Evolutionary conservation across 1,139 yeast species (phyloP).

Genomic region (Wickerhamomyces sp.): DNA sequence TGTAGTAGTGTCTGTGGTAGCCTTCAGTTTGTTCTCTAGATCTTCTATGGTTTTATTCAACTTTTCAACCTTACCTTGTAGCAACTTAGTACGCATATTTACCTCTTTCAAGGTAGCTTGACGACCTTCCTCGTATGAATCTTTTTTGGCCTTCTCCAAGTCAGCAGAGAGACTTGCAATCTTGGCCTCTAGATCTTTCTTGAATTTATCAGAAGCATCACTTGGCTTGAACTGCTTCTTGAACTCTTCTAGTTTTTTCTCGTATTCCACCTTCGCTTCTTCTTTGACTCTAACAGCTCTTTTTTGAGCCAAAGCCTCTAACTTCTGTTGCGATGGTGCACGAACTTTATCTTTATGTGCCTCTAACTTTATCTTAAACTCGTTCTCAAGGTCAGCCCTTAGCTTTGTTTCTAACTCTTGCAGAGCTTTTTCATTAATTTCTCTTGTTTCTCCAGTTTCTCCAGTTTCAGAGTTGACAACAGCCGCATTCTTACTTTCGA

Average conservation of each 20-base stretch:
- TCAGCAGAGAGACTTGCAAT: conserved; percentile 13
- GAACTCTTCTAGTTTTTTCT: conserved; percentile 5
- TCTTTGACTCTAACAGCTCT: conserved; percentile 16
- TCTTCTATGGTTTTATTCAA: conserved; percentile 29
- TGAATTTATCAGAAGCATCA: conserved; percentile 4
- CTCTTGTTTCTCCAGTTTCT: neutral
- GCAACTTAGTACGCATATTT: conserved; percentile 30
- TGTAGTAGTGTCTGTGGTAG: neutral
- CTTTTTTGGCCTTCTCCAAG: conserved; percentile 32
- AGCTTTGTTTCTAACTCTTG: conserved; percentile 21
- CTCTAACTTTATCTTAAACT: conserved; percentile 24
- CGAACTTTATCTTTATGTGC: conserved; percentile 26
- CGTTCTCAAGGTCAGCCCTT: conserved; percentile 23
- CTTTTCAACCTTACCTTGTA: conserved; percentile 30
- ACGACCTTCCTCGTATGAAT: conserved; percentile 35
- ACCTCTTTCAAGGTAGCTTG: conserved; percentile 31
- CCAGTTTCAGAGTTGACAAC: neutral
- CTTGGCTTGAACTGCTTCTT: conserved; percentile 9
- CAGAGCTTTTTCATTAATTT: conserved; percentile 9
- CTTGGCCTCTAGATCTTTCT: conserved; percentile 20
- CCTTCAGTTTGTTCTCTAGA: conserved; percentile 21
- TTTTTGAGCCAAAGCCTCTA: conserved; percentile 23
- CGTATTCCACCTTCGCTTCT: conserved; percentile 26
- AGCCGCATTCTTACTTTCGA: neutral
- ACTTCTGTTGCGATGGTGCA: conserved; percentile 21